Evolutionary conservation across 257 asterid genomes (phyloP).

Genomic region (Solanum gandarillasii): DNA sequence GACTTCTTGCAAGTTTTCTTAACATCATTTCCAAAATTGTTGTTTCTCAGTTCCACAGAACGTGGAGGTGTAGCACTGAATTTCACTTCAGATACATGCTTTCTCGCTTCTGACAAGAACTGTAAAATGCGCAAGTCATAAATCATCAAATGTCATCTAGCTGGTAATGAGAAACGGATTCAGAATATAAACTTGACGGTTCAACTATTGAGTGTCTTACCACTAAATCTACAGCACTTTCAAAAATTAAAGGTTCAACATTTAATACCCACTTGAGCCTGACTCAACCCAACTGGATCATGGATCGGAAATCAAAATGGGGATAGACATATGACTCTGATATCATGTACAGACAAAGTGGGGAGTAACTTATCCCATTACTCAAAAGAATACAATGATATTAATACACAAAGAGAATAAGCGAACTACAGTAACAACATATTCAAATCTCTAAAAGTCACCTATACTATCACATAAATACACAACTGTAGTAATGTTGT

Average conservation of each 20-base stretch:
- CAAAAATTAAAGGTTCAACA: not conserved
- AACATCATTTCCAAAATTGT: conserved; percentile 5
- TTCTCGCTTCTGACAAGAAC: conserved; percentile 72
- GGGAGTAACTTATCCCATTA: not conserved
- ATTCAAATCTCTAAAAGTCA: not conserved
- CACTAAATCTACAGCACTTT: not conserved
- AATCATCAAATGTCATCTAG: not conserved
- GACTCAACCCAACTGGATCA: not conserved
- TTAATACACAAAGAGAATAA: not conserved
- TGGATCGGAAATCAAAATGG: not conserved
- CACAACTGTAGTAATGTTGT: not conserved
- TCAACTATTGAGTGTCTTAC: not conserved
- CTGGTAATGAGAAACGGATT: not conserved
- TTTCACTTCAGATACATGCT: conserved; percentile 6
- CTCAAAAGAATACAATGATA: not conserved
- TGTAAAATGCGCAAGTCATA: not conserved
- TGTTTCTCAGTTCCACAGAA: conserved; percentile 7
- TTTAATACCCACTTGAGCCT: not conserved
- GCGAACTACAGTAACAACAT: not conserved
- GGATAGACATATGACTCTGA: not conserved
- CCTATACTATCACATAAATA: not conserved
- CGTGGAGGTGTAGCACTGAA: not conserved
- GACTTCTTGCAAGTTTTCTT: conserved; percentile 37
- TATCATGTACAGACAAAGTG: not conserved
- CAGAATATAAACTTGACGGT: not conserved